Evolutionary conservation across 208 protist species (phyloP), one percentile per base, ranked within the genome.

Genomic region (Histomonas meleagridis): DNA sequence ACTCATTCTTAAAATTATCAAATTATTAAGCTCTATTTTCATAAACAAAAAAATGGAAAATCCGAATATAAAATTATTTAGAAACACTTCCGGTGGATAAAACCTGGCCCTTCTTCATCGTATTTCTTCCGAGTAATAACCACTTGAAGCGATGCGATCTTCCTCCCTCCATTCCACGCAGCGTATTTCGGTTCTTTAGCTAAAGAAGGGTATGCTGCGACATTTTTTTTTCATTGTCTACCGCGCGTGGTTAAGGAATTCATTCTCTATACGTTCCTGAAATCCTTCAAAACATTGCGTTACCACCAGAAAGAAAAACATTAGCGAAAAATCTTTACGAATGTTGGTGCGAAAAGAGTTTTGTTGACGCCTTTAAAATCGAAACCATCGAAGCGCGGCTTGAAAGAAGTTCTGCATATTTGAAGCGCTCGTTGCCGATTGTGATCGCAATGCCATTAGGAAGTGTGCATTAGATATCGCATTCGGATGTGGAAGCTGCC

Each of bases 251-350:
- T 62, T 5, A 90, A 65, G 62, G 2, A 81, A 93, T 93, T 92
- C 92, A 94, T 98, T 98, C 62, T 95, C 93, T 91, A 99, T 95
- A 92, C 97, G 96, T 92, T 99, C 97, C n/a, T 95, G 96, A 79
- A 99, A 96, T 92, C 98, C 97, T 65, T 95, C 94, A 91, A n/a
- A 93, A 94, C 94, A 95, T 95, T 62, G 94, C 93, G 16, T 55
- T 94, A 46, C 94, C 94, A 46, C 94, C 94, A 0, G 94, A 92
- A 21, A 95, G 93, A 49, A 95, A 92, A 55, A 94, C 91, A 98
- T 35, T 90, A 7, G 49, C 97, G 93, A 78, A 94, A 95, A 91
- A 60, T 94, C 93, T 90, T 92, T 94, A 38, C 94, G 94, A 55
- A 95, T 94, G 65, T 95, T 32, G 94, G 93, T 79, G 94, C 92